phyloP scores from a whole-genome alignment of 352 stramenopile genomes.

The Globisporangium rhizosaccharum region DNA sequence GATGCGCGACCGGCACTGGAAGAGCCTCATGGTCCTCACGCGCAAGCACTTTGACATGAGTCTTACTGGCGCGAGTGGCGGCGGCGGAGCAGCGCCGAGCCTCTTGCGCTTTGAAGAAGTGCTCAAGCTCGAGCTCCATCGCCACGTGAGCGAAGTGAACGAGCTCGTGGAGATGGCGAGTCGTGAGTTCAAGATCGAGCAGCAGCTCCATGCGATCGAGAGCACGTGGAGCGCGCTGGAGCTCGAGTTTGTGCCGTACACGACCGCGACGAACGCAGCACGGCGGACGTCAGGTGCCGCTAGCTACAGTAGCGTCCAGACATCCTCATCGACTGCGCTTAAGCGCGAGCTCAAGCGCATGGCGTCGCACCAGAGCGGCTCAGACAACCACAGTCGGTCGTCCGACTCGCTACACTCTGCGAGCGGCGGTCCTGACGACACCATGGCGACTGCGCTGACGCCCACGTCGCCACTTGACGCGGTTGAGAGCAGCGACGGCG shows the following conservation, averaged over 20 bases:
- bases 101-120: conserved; percentile 89
- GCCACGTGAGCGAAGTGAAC: conserved; percentile 91
- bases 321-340: too few relatives aligned
- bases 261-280: conserved; percentile 28
- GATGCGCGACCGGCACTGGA: conserved; percentile 89
- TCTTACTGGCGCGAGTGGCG: conserved; percentile 4
- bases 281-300: too few relatives aligned
- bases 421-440: not conserved
- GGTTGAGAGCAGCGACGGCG: conserved; percentile 36
- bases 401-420: not conserved
- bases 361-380: not conserved
- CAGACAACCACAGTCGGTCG: not conserved
- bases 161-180: conserved; percentile 93
- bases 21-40: conserved; percentile 80
- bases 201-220: conserved; percentile 92
- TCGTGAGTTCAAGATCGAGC: conserved; percentile 97
- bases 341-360: too few relatives aligned
- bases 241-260: conserved; percentile 91
- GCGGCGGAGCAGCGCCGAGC: not conserved
- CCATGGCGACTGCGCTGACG: not conserved
- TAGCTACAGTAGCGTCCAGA: not conserved
- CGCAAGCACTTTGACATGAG: conserved; percentile 83
- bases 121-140: conserved; percentile 89
- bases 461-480: not conserved
- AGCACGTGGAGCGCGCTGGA: conserved; percentile 85